These are phyloP conservation scores for Gilbertella persicaria DNA, from an alignment of 371 early-diverging fungal genomes.

Conservation along the genomic window DNA sequence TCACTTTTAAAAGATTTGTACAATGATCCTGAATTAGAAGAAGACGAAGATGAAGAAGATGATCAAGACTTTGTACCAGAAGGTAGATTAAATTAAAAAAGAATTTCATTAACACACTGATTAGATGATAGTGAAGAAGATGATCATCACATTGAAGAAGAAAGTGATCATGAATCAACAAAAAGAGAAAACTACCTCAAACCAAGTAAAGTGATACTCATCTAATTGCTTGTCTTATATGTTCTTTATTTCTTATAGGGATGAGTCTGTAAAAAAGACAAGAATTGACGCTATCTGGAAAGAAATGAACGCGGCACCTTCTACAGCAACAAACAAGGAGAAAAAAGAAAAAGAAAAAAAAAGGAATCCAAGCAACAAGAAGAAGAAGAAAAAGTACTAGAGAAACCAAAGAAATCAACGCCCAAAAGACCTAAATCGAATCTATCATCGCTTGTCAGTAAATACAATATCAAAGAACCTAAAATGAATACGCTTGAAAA, in stretches of 20 bases:
- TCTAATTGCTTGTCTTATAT: neutral
- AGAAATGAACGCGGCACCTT: constrained; percentile 30
- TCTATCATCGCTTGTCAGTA: constrained; percentile 56
- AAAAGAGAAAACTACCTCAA: neutral
- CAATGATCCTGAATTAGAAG: constrained; percentile 11
- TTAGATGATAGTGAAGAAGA: neutral
- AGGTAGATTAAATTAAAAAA: constrained; percentile 6
- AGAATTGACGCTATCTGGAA: constrained; percentile 51
- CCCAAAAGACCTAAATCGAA: constrained; percentile 49
- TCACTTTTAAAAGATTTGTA: constrained; percentile 21
- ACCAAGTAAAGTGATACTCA: neutral
- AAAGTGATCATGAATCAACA: neutral
- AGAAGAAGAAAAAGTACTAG: neutral
- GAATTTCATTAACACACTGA: neutral
- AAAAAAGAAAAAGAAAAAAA: neutral
- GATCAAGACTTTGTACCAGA: constrained; percentile 31
- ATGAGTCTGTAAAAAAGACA: constrained; percentile 22
- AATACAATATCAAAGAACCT: constrained; percentile 66
- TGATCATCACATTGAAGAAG: neutral
- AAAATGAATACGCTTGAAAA: constrained; percentile 75
- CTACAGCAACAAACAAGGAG: neutral
- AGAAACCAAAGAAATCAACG: neutral
- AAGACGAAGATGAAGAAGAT: constrained; percentile 22
- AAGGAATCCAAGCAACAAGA: constrained; percentile 1
- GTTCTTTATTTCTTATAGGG: neutral